phyloP scores from a whole-genome alignment of 495 filamentous ascomycete species.

The Penicillium daleae region DNA sequence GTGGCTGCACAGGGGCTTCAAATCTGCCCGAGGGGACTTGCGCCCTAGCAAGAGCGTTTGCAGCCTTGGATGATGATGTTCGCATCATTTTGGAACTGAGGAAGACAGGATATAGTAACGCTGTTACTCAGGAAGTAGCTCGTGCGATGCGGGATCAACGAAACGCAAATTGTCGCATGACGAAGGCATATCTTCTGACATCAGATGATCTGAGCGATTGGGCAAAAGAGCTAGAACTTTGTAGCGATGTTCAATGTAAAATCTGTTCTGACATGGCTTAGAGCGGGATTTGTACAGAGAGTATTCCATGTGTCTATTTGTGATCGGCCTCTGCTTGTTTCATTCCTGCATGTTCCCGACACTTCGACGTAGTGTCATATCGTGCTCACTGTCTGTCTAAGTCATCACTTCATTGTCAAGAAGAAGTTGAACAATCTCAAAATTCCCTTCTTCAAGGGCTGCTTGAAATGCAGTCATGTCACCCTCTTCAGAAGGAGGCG shows the following conservation, averaged over 20 bases:
- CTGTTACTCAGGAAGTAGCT: background rate
- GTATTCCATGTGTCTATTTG: too few species aligned
- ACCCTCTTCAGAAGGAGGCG: too few species aligned
- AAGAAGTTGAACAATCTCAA: too few species aligned
- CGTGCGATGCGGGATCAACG: background rate
- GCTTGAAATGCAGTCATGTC: too few species aligned
- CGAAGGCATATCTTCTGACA: conserved; percentile 1
- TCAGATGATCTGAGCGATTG: background rate
- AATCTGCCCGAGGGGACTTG: background rate
- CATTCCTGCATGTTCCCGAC: too few species aligned
- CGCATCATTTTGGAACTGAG: background rate
- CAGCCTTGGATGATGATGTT: conserved; percentile 7
- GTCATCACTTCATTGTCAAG: too few species aligned
- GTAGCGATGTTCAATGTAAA: background rate
- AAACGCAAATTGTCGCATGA: conserved; percentile 1
- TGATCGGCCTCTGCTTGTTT: too few species aligned
- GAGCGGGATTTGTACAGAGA: too few species aligned
- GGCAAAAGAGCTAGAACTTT: background rate
- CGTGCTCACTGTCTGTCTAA: too few species aligned
- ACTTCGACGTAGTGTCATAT: too few species aligned
- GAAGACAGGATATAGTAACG: background rate
- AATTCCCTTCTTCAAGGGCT: too few species aligned
- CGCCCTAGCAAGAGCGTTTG: background rate
- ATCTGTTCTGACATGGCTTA: too few species aligned
- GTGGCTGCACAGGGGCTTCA: background rate